Evolutionary conservation across 1,139 yeast genomes (phyloP), one percentile per base, ranked within the genome.

Genomic region (Debaryomyces robertsiae): DNA sequence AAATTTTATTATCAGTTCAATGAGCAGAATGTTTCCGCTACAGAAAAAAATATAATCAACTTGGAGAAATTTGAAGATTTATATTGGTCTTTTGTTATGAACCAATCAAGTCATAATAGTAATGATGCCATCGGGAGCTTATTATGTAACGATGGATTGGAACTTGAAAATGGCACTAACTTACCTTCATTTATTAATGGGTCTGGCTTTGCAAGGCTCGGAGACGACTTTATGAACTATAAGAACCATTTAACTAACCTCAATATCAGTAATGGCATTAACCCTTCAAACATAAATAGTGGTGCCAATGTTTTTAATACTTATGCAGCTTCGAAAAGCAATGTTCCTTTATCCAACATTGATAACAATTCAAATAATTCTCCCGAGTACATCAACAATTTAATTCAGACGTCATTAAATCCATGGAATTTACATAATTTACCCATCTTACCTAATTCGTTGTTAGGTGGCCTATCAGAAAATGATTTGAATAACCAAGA

Each of bases 351-450:
- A 3, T 6, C 16, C 15, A 27, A 31, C 30, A 28, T 32, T 18
- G 61, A 56, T 24, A 48, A 49, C 5, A 45, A 53, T n/a, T 57
- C 53, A 32, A 58, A 50, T 40, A 61, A 60, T 40, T 52, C 61
- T 4, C 40, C 38, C 4, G 57, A 55, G 9, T 60, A 58, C 36
- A 57, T 58, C 14, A 44, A 53, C 14, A 50, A 49, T 18, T 43
- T 54, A n/a, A 45, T 57, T 10, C 50, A 55, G 23, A 48, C 63
- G 4, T 54, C 69, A 1, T 54, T 71, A 15, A 67, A 72, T 48
- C 82, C 85, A 0, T 89, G 95, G 94, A 85, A 85, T 53, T 62
- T 86, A 40, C 79, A 81, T 46, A 83, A 84, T 51, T 46, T 88
- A 11, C 82, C 94, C 0, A 59, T 75, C 3, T 63, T 73, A 36